Evolutionary conservation across 306 rosid species (phyloP), one percentile per base, ranked within the genome.

Genomic region (Cucurbita ficifolia): DNA sequence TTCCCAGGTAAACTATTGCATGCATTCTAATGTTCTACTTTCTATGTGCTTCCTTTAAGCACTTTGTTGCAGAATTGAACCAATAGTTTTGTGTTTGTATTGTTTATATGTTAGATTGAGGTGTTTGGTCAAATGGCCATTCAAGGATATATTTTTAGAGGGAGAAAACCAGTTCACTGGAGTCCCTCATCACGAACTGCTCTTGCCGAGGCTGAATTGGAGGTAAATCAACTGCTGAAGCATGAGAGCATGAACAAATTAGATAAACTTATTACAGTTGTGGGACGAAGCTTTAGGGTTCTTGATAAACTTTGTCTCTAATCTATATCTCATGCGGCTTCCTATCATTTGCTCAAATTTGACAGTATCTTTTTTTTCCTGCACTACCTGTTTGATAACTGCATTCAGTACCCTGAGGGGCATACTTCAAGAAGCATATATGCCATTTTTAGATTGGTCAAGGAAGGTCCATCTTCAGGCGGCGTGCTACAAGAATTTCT

Each of bases 121-220:
- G 99, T 94, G 77, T 94, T 94, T 85, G 99, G 97, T 65, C 92
- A 89, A 85, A 94, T 94, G 97, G 96, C 93, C 81, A 79, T 88
- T 79, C 84, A 88, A 85, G 99, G 97, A 52, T 86, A 84, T 77
- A 94, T 94, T 79, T 91, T 86, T 81, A 83, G 99, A 84, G 99
- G 99, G 75, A 86, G 95, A 80, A 94, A 94, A 80, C 99, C 99
- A 49, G 99, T 94, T 81, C 99, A 94, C 81, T 94, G 99, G 99
- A 94, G 99, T 80, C 99, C 97, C 76, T 94, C 99, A 6, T 91
- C 99, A 64, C 86, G 86, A 72, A 94, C 99, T 72, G 99, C 99
- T 81, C 99, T 94, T 81, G 99, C 99, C 75, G 99, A 94, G 87
- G 99, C 99, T 24, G 99, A 94, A 80, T 82, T 94, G 79, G 99